These are phyloP conservation scores for Sclerotinia sclerotiorum DNA, from an alignment of 2,329 filamentous ascomycete genomes.

Conservation along the genomic window DNA sequence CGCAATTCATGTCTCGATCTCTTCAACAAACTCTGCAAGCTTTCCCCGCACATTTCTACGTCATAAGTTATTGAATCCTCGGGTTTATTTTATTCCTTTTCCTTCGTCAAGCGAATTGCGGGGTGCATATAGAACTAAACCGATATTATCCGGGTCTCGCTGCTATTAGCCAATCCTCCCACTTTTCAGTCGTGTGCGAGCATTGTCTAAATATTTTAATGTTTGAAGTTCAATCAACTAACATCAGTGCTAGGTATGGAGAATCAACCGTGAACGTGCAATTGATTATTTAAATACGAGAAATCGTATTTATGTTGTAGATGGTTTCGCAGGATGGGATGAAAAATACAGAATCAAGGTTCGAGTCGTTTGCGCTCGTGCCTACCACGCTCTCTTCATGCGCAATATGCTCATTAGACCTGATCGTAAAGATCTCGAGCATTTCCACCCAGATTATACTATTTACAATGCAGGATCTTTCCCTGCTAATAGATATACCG, in stretches of 20 bases:
- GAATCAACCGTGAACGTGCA: conserved; percentile 98
- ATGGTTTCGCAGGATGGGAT: conserved; percentile 97
- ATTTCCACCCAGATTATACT: conserved; percentile 98
- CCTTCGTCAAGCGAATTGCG: conserved; percentile 20
- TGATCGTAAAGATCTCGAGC: conserved; percentile 83
- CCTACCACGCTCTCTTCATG: conserved; percentile 99
- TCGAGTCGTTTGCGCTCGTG: conserved; percentile 95
- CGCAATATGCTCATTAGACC: conserved; percentile 99
- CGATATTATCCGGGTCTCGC: not conserved
- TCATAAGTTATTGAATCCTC: conserved; percentile 22
- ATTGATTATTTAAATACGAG: conserved; percentile 99
- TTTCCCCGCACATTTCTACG: conserved; percentile 21
- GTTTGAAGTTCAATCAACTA: not conserved
- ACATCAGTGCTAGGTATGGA: conserved; percentile 73
- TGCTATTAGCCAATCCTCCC: conserved; percentile 2
- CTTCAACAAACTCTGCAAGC: not conserved
- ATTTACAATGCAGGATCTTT: conserved; percentile 99
- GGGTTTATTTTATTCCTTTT: conserved; percentile 14
- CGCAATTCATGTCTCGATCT: not conserved
- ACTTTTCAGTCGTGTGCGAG: not conserved
- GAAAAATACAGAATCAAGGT: conserved; percentile 97
- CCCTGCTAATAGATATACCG: conserved; percentile 96
- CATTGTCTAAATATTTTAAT: not conserved
- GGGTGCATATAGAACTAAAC: conserved; percentile 20
- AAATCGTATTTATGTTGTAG: conserved; percentile 97